Conservation (phyloP, 2,329 filamentous ascomycete species). For the Trichoderma sp. region DNA sequence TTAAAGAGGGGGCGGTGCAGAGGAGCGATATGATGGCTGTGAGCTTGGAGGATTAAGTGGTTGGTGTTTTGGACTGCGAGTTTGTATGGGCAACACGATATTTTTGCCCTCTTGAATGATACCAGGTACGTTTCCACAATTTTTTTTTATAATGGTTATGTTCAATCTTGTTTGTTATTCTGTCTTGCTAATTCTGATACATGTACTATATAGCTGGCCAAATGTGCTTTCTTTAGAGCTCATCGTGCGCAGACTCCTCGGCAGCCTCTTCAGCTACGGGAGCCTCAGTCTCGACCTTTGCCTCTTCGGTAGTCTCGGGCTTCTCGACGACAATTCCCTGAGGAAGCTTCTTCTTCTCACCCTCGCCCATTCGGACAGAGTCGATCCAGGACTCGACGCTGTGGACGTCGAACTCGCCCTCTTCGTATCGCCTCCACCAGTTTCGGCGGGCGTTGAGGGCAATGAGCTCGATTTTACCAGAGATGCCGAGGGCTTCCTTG, state of each 20-base stretch:
- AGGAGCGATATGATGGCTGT: constrained; percentile 49
- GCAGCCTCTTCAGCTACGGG: constrained; percentile 31
- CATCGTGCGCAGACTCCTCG: constrained; percentile 44
- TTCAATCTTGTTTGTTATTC: constrained; percentile 1
- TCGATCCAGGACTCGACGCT: constrained; percentile 85
- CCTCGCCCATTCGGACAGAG: constrained; percentile 84
- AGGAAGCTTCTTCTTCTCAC: constrained; percentile 72
- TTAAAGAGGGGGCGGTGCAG: constrained; percentile 54
- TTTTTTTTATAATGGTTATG: not conserved
- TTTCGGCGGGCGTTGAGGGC: constrained; percentile 80
- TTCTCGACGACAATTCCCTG: constrained; percentile 52
- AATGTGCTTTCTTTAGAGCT: constrained; percentile 40
- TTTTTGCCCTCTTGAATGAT: not conserved
- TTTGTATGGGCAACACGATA: not conserved
- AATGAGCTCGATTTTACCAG: constrained; percentile 65
- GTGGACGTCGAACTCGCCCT: constrained; percentile 57
- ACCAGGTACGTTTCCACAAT: constrained; percentile 12
- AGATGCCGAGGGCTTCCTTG: constrained; percentile 54
- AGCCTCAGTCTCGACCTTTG: constrained; percentile 24
- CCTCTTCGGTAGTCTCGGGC: constrained; percentile 4
- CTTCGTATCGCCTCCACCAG: constrained; percentile 78
- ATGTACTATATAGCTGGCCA: not conserved
- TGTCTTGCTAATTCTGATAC: constrained; percentile 1
- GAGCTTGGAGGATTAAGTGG: constrained; percentile 45
- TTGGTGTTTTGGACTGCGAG: not conserved